These are phyloP conservation scores for Rheum nobile DNA, from an alignment of 148 eudicot species.

Conservation along the genomic window DNA sequence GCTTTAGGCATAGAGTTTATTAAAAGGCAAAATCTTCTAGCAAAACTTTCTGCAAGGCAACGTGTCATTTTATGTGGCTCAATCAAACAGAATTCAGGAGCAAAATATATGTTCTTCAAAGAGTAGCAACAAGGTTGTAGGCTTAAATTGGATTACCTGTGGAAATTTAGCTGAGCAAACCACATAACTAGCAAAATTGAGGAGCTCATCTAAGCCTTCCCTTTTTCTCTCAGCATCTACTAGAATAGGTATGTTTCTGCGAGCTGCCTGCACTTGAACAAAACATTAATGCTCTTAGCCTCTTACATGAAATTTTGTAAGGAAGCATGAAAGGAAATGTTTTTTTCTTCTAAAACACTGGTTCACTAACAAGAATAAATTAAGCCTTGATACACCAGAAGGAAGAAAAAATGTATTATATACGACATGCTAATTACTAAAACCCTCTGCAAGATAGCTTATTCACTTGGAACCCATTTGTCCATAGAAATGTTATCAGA, in stretches of 20 bases:
- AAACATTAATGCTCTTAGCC: constrained; percentile 14
- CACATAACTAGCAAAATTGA: constrained; percentile 53
- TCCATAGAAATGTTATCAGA: neutral
- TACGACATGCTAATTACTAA: neutral
- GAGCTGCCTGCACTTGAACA: constrained; percentile 77
- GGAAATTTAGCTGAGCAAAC: constrained; percentile 87
- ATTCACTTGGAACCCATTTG: neutral
- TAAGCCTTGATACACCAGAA: neutral
- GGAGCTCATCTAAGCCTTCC: constrained; percentile 75
- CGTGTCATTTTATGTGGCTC: neutral
- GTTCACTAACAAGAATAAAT: neutral
- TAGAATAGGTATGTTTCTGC: constrained; percentile 63
- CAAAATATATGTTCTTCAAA: neutral
- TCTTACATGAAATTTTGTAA: constrained; percentile 8
- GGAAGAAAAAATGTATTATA: neutral
- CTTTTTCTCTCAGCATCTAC: constrained; percentile 83
- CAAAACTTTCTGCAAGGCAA: neutral
- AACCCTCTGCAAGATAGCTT: neutral
- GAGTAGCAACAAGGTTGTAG: neutral
- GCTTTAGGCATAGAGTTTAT: neutral
- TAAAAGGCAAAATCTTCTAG: neutral
- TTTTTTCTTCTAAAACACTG: neutral
- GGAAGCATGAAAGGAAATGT: neutral
- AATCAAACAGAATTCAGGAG: neutral
- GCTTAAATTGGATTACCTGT: constrained; percentile 35